Conservation (phyloP, 805 yeast genomes). For the Monosporozyma aerobia region DNA sequence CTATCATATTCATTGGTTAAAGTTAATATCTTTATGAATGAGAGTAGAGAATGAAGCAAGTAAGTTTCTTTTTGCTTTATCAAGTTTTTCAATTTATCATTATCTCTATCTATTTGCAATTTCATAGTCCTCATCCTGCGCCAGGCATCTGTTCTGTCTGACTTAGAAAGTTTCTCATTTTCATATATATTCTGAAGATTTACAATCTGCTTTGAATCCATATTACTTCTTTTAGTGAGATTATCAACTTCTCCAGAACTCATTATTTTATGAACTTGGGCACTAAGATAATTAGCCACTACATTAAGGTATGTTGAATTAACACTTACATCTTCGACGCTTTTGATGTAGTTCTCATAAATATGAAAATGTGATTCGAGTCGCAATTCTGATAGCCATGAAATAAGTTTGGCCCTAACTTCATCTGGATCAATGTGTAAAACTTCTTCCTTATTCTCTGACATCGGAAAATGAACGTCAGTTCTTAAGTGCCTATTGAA, state of each 20-base stretch:
- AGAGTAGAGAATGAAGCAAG: conserved; percentile 45
- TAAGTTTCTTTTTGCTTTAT: conserved; percentile 34
- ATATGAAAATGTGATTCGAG: conserved; percentile 56
- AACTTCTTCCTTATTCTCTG: background rate
- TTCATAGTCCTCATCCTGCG: conserved; percentile 42
- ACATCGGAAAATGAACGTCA: background rate
- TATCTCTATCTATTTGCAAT: conserved; percentile 42
- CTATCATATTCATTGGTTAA: conserved; percentile 37
- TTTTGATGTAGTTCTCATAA: conserved; percentile 46
- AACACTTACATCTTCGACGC: conserved; percentile 13
- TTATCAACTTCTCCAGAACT: conserved; percentile 38
- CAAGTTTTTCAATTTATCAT: conserved; percentile 35
- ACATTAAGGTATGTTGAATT: conserved; percentile 41
- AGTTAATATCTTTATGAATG: conserved; percentile 48
- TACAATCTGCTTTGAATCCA: conserved; percentile 39
- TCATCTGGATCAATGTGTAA: conserved; percentile 17
- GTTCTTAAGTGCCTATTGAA: background rate
- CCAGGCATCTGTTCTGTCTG: conserved; percentile 45
- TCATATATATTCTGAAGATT: conserved; percentile 40
- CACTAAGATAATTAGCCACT: conserved; percentile 67
- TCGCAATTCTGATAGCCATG: conserved; percentile 66
- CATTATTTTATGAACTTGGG: conserved; percentile 42
- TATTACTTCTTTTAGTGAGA: conserved; percentile 32
- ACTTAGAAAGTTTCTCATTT: conserved; percentile 32
- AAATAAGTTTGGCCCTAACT: conserved; percentile 38